phyloP scores from a whole-genome alignment of 371 early-diverging fungal species.

The Enterospora canceri region DNA sequence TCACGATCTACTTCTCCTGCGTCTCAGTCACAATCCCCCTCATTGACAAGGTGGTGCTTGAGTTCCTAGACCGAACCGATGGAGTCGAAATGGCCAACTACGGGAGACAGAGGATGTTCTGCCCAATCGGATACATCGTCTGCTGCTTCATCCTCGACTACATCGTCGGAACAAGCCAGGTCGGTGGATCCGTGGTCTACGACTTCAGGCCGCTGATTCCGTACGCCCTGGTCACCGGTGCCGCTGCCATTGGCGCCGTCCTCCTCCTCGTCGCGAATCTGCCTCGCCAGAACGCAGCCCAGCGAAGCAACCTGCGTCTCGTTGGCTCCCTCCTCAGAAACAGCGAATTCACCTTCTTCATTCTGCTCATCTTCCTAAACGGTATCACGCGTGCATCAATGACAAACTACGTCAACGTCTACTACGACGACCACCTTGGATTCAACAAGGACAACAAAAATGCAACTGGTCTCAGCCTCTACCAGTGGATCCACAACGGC shows the following conservation, averaged over 20 bases:
- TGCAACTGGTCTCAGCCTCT: conserved; percentile 2
- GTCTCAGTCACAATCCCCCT: conserved; percentile 35
- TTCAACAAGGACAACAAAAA: conserved; percentile 13
- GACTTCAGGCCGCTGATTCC: conserved; percentile 33
- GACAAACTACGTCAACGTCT: conserved; percentile 53
- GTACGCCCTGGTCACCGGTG: conserved; percentile 29
- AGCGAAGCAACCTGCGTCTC: neutral
- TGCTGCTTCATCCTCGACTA: conserved; percentile 44
- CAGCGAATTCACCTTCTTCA: conserved; percentile 53
- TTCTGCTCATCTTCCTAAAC: conserved; percentile 56
- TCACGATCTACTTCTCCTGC: conserved; percentile 32
- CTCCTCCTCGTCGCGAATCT: conserved; percentile 30
- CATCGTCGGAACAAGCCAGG: conserved; percentile 11
- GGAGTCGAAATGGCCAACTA: conserved; percentile 39
- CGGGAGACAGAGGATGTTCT: conserved; percentile 55
- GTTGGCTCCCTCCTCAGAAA: conserved; percentile 42
- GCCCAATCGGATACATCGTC: conserved; percentile 50
- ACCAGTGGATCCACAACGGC: conserved; percentile 31
- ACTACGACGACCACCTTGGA: conserved; percentile 44
- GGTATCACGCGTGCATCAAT: conserved; percentile 56
- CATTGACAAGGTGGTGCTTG: conserved; percentile 51
- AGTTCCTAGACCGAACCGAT: conserved; percentile 46
- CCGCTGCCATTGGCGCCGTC: conserved; percentile 7
- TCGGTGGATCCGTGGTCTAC: neutral
- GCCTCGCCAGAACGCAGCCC: neutral